phyloP scores from a whole-genome alignment of 2,329 filamentous ascomycete genomes.

The Periglandula ipomoeae region DNA sequence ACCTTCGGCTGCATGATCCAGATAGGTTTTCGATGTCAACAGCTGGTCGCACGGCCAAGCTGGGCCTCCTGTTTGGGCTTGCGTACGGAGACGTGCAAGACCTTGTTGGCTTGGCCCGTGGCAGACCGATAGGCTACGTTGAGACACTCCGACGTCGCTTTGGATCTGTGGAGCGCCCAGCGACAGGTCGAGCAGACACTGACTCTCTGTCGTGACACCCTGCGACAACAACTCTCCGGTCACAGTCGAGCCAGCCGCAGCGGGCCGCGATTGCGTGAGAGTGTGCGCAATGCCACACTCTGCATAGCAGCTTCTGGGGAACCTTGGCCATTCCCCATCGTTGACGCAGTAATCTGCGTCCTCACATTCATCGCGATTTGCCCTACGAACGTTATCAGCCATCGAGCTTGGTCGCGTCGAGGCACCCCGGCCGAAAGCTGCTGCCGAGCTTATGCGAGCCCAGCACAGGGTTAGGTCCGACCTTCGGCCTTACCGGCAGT shows the following conservation, averaged over 20 bases:
- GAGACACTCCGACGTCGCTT: constrained; percentile 50
- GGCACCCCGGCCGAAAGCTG: background rate
- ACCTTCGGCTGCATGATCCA: constrained; percentile 29
- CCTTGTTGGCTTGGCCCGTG: constrained; percentile 55
- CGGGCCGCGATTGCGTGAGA: background rate
- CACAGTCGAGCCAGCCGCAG: constrained; percentile 2
- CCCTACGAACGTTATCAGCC: background rate
- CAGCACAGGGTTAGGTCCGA: background rate
- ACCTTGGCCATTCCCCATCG: too few species aligned
- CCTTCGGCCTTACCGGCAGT: constrained; percentile 4
- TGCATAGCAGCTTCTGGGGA: too few species aligned
- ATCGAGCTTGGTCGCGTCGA: background rate
- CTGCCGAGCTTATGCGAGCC: constrained; percentile 6
- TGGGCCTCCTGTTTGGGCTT: constrained; percentile 70
- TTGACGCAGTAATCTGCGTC: too few species aligned
- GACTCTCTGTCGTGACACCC: constrained; percentile 5
- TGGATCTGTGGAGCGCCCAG: constrained; percentile 10
- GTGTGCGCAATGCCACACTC: background rate
- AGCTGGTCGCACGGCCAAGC: constrained; percentile 67
- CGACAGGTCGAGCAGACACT: constrained; percentile 11
- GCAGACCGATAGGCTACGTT: constrained; percentile 66
- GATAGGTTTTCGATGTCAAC: constrained; percentile 73
- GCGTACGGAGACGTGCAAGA: constrained; percentile 79
- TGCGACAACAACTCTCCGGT: background rate
- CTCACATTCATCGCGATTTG: background rate